Base-by-base conservation (phyloP, 495 filamentous ascomycete species). In the Aspergillus panamensis region DNA sequence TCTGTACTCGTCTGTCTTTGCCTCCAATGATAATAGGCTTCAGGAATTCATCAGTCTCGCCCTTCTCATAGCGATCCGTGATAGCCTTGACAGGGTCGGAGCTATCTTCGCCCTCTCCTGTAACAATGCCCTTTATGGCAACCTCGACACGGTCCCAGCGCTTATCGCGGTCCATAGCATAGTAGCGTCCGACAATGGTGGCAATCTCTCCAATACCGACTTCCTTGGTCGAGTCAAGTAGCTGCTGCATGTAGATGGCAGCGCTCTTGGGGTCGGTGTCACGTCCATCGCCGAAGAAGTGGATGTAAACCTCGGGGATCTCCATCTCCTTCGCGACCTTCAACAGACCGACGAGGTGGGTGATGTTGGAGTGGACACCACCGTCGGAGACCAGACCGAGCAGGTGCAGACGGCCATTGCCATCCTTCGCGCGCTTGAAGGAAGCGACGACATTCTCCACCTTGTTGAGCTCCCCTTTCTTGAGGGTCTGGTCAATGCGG, bases 141-240 rank as follows among this genome's bases (percentile, higher is more conserved):
- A 96, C 63, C 78, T 96, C 89, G 57, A 96, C 83, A 65, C 94
- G 82, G 69, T 98, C 92, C 94, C 94, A 98, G 71, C 94, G 84
- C 88, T 97, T 98, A 75, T 98, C 94, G 66, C 94, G 92, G 80
- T 98, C 94, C 94, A 98, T 98, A 69, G 91, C 91, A 70, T 90
- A 98, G 83, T 97, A 98, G 60, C 94, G 84, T 51, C 94, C 94
- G 37, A 97, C 93, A 30, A 96, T 84, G 19, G 94, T 97, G n/a
- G 89, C 92, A 61, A 97, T 82, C 68, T 93, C 77, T 65, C 94
- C 93, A 61, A 87, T 71, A 29, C 91, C 94, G 63, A 96, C 82
- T 72, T 97, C 90, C 72, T 91, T 85, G 45, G 82, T 85, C 60
- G 83, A 86, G 29, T 85, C 82, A 44, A 96, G 74, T 12, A 97